Percentiles rank a stretch among this genome's conserved stretches.
Evolutionary conservation across 202 grass and related monocot genomes (phyloP).

Genomic region (Saccharum hybrid): DNA sequence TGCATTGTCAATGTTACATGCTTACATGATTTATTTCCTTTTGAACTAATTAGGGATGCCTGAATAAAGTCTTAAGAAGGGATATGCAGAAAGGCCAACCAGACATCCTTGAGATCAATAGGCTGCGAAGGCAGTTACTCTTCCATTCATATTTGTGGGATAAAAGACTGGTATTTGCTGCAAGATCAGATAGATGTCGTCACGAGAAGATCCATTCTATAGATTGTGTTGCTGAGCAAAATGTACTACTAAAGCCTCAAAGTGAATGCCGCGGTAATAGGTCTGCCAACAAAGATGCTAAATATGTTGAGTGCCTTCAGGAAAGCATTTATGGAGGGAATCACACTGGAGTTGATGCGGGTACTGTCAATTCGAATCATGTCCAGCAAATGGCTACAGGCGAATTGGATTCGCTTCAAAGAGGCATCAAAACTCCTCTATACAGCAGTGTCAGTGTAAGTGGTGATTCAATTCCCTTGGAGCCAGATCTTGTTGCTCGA

Average conservation of each 20-base stretch:
- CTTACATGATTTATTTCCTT: constrained; percentile 31
- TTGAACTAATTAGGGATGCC: constrained; percentile 61
- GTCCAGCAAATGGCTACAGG: constrained; percentile 35
- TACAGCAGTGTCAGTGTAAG: constrained; percentile 70
- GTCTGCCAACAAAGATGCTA: constrained; percentile 42
- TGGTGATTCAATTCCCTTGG: constrained; percentile 55
- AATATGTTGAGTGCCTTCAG: constrained; percentile 49
- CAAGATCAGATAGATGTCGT: constrained; percentile 53
- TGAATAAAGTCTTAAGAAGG: constrained; percentile 82
- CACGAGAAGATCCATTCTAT: constrained; percentile 51
- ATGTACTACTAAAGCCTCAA: constrained; percentile 56
- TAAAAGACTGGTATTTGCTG: constrained; percentile 66
- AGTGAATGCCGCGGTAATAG: constrained; percentile 43
- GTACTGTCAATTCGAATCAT: constrained; percentile 45
- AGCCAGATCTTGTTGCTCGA: constrained; percentile 62
- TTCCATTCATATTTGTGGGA: constrained; percentile 91
- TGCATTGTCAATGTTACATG: constrained; percentile 22
- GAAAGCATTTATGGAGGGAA: constrained; percentile 43
- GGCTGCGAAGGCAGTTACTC: constrained; percentile 84
- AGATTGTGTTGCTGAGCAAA: constrained; percentile 53
- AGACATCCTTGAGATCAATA: constrained; percentile 97
- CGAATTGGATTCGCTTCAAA: constrained; percentile 56
- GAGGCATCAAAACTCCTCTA: constrained; percentile 52
- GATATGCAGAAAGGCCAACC: constrained; percentile 64
- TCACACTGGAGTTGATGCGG: constrained; percentile 28